Conservation (phyloP, 768 basidiomycete genomes). For the Amanita brunnescens region DNA sequence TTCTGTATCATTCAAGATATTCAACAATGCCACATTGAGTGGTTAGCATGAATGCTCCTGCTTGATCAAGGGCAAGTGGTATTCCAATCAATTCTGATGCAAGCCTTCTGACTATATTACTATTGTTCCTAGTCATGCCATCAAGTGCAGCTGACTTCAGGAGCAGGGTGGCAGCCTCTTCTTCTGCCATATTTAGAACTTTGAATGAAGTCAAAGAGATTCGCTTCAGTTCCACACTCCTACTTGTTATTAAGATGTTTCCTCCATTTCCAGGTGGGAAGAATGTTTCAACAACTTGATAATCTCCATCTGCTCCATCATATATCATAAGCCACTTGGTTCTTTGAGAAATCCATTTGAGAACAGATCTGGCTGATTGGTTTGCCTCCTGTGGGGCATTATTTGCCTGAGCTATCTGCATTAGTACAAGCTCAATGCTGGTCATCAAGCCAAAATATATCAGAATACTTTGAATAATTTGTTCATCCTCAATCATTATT, state of each 20-base stretch:
- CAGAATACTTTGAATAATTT: constrained; percentile 8
- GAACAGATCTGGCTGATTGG: neutral
- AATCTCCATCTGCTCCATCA: constrained; percentile 9
- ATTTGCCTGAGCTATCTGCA: constrained; percentile 6
- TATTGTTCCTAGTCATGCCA: neutral
- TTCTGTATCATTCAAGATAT: constrained; percentile 9
- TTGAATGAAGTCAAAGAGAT: constrained; percentile 1
- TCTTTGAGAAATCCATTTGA: constrained; percentile 9
- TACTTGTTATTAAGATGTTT: constrained; percentile 14
- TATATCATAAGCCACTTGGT: constrained; percentile 13
- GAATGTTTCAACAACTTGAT: constrained; percentile 5
- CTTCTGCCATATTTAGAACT: constrained; percentile 10
- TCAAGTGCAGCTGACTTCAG: constrained; percentile 8
- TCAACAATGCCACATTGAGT: constrained; percentile 7
- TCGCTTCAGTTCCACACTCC: constrained; percentile 6
- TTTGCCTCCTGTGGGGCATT: neutral
- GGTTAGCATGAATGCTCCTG: constrained; percentile 12
- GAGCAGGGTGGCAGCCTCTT: constrained; percentile 12
- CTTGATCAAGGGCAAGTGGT: constrained; percentile 12
- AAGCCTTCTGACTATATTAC: neutral
- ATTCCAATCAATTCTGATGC: neutral
- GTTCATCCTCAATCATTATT: constrained; percentile 8
- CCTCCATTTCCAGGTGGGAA: neutral
- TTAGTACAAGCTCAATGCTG: constrained; percentile 1
- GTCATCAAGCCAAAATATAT: constrained; percentile 18